phyloP scores from a whole-genome alignment of 495 filamentous ascomycete genomes.

The Lasiosphaeria miniovina region DNA sequence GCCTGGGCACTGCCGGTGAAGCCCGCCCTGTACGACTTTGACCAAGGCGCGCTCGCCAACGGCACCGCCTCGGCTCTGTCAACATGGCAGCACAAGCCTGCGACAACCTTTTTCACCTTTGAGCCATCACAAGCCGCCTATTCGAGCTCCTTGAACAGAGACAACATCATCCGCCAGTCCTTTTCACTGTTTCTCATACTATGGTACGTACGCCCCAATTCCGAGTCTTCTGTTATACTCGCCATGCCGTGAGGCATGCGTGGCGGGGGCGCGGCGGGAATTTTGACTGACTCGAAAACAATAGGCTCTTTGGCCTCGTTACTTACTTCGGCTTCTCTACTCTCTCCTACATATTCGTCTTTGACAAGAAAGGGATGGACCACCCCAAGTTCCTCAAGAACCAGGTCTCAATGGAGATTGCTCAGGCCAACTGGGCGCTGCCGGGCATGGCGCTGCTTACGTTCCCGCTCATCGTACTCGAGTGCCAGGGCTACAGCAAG shows the following conservation, averaged over 20 bases:
- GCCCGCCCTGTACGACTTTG: conserved; percentile 46
- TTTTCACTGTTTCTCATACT: conserved; percentile 78
- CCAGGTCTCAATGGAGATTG: conserved; percentile 84
- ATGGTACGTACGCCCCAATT: conserved; percentile 57
- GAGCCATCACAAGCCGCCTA: conserved; percentile 76
- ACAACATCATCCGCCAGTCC: conserved; percentile 76
- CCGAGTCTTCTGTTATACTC: not conserved
- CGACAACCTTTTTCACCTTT: conserved; percentile 68
- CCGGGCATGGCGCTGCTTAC: conserved; percentile 84
- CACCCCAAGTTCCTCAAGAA: conserved; percentile 96
- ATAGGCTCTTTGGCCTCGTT: conserved; percentile 79
- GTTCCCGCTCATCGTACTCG: conserved; percentile 74
- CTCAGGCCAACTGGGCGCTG: conserved; percentile 69
- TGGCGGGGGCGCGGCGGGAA: not conserved
- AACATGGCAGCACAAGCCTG: conserved; percentile 62
- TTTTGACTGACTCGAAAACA: not conserved
- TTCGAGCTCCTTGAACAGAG: conserved; percentile 72
- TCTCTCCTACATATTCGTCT: conserved; percentile 87
- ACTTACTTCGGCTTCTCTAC: conserved; percentile 82
- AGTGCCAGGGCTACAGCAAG: conserved; percentile 82
- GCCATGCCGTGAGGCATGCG: not conserved
- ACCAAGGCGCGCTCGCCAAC: conserved; percentile 36
- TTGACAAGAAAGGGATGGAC: conserved; percentile 83
- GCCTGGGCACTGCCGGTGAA: conserved; percentile 64
- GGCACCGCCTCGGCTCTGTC: conserved; percentile 36